A percentile compares a stretch with the other conserved stretches of the same genome.
Conservation (phyloP, 106 monocot species). For the Allium cepa region DNA sequence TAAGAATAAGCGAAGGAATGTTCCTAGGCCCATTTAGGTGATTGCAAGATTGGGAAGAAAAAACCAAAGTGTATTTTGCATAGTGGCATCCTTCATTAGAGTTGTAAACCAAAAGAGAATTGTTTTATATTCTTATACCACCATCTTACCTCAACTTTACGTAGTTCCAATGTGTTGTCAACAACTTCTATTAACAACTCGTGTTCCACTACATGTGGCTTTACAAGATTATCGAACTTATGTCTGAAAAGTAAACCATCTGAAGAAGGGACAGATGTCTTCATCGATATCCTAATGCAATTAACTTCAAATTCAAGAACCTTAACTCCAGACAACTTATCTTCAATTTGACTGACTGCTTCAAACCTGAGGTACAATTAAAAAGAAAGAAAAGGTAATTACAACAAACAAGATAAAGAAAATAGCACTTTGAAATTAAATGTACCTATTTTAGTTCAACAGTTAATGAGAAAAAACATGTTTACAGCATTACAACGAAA, state of each 20-base stretch:
- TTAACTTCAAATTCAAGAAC: slow-evolving; percentile 51
- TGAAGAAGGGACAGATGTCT: slow-evolving; percentile 26
- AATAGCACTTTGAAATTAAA: too few relatives aligned
- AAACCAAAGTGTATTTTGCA: too few relatives aligned
- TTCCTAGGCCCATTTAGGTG: too few relatives aligned
- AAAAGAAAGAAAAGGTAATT: not conserved
- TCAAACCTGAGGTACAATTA: slow-evolving; percentile 38
- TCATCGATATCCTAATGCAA: slow-evolving; percentile 48
- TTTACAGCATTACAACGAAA: too few relatives aligned
- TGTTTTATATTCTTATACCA: not conserved
- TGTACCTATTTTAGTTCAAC: too few relatives aligned
- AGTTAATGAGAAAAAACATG: too few relatives aligned
- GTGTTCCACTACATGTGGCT: slow-evolving; percentile 42
- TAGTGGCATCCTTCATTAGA: too few relatives aligned
- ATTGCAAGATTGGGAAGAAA: too few relatives aligned
- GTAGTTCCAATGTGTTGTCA: slow-evolving; percentile 43
- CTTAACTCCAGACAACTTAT: slow-evolving; percentile 46
- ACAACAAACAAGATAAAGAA: too few relatives aligned
- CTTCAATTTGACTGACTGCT: slow-evolving; percentile 38
- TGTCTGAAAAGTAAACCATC: slow-evolving; percentile 19
- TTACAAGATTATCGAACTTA: slow-evolving; percentile 23
- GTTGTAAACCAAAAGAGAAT: too few relatives aligned
- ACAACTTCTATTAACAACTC: slow-evolving; percentile 56
- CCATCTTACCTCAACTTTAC: slow-evolving; percentile 54
- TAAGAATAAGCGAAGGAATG: too few relatives aligned